Evolutionary conservation across 176 grass and related monocot species (phyloP).

Genomic region (Panicum miliaceum): DNA sequence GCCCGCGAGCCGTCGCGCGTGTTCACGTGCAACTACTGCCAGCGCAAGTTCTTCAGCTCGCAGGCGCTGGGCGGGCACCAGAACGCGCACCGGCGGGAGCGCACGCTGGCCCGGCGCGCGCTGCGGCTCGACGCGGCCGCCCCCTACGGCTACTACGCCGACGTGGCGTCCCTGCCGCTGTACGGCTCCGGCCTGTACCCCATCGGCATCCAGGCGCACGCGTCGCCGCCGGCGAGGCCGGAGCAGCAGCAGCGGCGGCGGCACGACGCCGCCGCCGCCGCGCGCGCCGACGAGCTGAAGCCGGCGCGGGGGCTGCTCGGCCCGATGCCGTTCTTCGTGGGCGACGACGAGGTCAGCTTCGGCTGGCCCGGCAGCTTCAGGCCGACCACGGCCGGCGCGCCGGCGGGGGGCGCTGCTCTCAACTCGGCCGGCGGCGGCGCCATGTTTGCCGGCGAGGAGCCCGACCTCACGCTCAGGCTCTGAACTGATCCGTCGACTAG

Average conservation of each 20-base stretch:
- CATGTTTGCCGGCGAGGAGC: conserved; percentile 57
- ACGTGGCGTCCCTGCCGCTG: conserved; percentile 73
- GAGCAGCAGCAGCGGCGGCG: conserved; percentile 2
- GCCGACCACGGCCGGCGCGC: background rate
- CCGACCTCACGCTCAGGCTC: conserved; percentile 77
- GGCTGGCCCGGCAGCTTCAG: conserved; percentile 74
- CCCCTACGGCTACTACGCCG: conserved; percentile 57
- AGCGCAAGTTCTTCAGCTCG: conserved; percentile 86
- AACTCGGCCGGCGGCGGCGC: conserved; percentile 16
- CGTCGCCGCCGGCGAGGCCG: conserved; percentile 45
- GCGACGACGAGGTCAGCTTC: conserved; percentile 55
- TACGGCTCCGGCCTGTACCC: conserved; percentile 62
- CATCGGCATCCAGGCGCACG: conserved; percentile 71
- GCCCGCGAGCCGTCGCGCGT: conserved; percentile 55
- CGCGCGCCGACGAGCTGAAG: background rate
- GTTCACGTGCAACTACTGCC: conserved; percentile 84
- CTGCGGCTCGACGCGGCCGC: conserved; percentile 49
- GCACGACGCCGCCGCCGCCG: background rate
- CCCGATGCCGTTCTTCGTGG: conserved; percentile 56
- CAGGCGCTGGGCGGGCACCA: conserved; percentile 83
- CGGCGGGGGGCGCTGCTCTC: conserved; percentile 5
- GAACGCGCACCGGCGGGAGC: conserved; percentile 75
- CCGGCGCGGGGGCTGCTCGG: conserved; percentile 49
- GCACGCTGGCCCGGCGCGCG: conserved; percentile 65
- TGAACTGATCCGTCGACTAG: conserved; percentile 39